These are phyloP conservation scores for Sicyos edulis DNA, from an alignment of 306 rosid species.

Conservation along the genomic window DNA sequence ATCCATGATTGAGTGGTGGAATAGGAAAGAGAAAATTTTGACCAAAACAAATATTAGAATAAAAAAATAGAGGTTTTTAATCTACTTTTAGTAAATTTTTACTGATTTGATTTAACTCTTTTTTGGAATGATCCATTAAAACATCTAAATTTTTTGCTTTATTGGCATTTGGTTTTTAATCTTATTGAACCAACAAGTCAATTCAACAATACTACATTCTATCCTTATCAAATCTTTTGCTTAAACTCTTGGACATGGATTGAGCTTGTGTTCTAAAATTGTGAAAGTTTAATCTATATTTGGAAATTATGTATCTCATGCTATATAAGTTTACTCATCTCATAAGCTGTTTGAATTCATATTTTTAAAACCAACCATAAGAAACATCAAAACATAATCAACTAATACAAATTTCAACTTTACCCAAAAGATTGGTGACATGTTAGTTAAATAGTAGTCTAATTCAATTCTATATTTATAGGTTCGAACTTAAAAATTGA, in stretches of 20 bases:
- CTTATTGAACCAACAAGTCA: not conserved
- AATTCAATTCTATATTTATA: too few species aligned
- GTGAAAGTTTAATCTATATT: not conserved
- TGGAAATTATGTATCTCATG: not conserved
- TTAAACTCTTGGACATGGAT: not conserved
- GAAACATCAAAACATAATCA: too few species aligned
- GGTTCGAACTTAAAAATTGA: too few species aligned
- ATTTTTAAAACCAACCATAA: too few species aligned
- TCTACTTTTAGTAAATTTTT: not conserved
- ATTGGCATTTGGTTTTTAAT: not conserved
- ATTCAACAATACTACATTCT: not conserved
- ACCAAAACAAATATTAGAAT: not conserved
- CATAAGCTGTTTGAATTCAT: not conserved
- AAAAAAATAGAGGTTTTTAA: not conserved
- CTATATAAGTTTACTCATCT: not conserved
- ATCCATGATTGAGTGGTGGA: not conserved
- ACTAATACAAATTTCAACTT: too few species aligned
- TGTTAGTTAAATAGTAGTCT: too few species aligned
- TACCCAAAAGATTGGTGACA: too few species aligned
- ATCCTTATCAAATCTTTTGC: conserved; percentile 8
- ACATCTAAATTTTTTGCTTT: not conserved
- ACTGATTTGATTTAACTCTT: not conserved
- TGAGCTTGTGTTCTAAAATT: not conserved
- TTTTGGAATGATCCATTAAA: not conserved
- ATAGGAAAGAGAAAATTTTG: not conserved